Conservation (phyloP, 1,284 basidiomycete species). For the Cutaneotrichosporon sp. region DNA sequence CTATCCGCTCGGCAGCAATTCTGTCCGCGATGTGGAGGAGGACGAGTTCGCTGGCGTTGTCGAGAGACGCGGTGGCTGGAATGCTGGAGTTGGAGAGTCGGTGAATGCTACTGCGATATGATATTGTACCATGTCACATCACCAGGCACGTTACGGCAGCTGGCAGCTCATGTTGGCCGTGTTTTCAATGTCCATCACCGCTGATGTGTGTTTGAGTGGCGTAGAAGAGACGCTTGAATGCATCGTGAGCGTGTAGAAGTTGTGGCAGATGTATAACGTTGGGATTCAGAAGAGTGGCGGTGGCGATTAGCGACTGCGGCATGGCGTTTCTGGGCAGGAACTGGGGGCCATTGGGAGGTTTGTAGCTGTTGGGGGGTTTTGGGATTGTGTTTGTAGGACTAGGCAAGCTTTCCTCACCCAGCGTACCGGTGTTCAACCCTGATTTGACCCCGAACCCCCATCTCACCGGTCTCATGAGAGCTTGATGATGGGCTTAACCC, state of each 20-base stretch:
- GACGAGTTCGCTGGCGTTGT: neutral
- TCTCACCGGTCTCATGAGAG: too few relatives aligned
- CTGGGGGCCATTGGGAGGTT: neutral
- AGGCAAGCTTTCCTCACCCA: neutral
- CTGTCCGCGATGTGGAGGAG: neutral
- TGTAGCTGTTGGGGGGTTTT: neutral
- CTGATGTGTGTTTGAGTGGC: neutral
- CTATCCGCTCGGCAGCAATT: constrained; percentile 1
- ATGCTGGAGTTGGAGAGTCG: neutral
- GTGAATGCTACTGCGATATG: neutral
- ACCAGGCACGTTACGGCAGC: neutral
- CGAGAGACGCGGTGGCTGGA: neutral
- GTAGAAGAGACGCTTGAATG: neutral
- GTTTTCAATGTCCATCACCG: neutral
- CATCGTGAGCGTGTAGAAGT: neutral
- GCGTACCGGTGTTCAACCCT: neutral
- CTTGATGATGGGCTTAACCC: neutral
- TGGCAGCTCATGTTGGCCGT: neutral
- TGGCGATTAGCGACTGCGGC: neutral
- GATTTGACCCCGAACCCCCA: too few relatives aligned
- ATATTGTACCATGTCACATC: constrained; percentile 7
- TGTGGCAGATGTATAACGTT: too few relatives aligned
- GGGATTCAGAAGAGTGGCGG: neutral
- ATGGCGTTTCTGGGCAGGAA: neutral
- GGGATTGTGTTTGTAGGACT: neutral